Percentiles rank a stretch among this genome's conserved stretches.
These are phyloP conservation scores for Trichomonascus vanleenenianus DNA, from an alignment of 805 yeast genomes.

Conservation along the genomic window DNA sequence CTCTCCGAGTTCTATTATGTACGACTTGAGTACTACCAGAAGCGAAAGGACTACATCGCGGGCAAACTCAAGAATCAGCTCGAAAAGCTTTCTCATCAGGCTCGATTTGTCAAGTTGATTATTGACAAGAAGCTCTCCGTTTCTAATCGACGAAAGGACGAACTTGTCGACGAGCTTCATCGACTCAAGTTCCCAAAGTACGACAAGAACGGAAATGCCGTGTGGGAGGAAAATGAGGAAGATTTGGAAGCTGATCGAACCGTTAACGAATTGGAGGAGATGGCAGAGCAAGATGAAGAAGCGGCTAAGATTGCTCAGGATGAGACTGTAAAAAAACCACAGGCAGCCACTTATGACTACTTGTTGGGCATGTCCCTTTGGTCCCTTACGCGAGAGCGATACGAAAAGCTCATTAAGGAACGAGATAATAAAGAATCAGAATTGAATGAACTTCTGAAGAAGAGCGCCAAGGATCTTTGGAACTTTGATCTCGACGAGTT, in stretches of 20 bases:
- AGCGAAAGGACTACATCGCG: slow-evolving; percentile 75
- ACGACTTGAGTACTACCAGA: slow-evolving; percentile 83
- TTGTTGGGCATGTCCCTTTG: slow-evolving; percentile 87
- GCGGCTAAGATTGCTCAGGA: slow-evolving; percentile 25
- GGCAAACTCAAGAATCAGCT: slow-evolving; percentile 64
- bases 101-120: slow-evolving; percentile 84
- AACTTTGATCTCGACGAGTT: slow-evolving; percentile 71
- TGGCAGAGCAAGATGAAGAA: slow-evolving; percentile 32
- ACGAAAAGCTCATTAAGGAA: slow-evolving; percentile 69
- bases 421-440: slow-evolving; percentile 65
- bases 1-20: slow-evolving; percentile 78
- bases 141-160: slow-evolving; percentile 64
- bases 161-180: slow-evolving; percentile 55
- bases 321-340: slow-evolving; percentile 34
- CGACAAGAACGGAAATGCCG: slow-evolving; percentile 60
- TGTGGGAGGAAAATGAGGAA: slow-evolving; percentile 34
- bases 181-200: slow-evolving; percentile 62
- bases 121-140: slow-evolving; percentile 66
- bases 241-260: slow-evolving; percentile 11
- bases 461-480: slow-evolving; percentile 87
- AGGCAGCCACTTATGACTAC: slow-evolving; percentile 70
- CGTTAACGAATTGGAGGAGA: slow-evolving; percentile 22
- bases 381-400: slow-evolving; percentile 87
- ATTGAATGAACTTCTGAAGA: slow-evolving; percentile 53
- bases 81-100: slow-evolving; percentile 71